Conservation (phyloP, 2,329 filamentous ascomycete species). For the Ophiostoma pallidulum region DNA sequence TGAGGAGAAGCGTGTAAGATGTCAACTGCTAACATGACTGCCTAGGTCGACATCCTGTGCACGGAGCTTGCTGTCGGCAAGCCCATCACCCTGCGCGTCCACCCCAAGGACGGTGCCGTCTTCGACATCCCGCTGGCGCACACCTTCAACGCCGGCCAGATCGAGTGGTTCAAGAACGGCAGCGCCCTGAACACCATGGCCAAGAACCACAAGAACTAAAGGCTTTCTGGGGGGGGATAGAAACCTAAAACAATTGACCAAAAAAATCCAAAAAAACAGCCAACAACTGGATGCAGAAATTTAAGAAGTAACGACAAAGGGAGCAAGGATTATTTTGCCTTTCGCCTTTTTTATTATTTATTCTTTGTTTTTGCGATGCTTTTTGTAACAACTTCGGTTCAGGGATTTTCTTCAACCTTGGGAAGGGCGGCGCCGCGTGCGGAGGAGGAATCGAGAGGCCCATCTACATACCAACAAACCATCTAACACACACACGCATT, state of each 20-base stretch:
- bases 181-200: constrained; percentile 98
- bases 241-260: constrained; percentile 3
- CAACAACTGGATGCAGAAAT: neutral
- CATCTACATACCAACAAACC: constrained; percentile 2
- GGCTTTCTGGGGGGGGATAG: neutral
- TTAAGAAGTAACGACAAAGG: constrained; percentile 2
- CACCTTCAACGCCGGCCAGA: constrained; percentile 96
- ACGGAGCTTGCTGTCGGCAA: constrained; percentile 87
- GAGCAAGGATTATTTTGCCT: neutral
- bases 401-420: neutral
- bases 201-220: constrained; percentile 38
- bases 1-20: too few species aligned
- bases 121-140: constrained; percentile 82
- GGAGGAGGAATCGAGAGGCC: neutral
- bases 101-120: constrained; percentile 74
- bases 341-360: neutral
- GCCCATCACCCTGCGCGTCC: constrained; percentile 83
- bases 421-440: neutral
- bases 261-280: neutral
- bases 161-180: constrained; percentile 99
- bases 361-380: constrained; percentile 1
- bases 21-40: constrained; percentile 18
- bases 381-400: neutral
- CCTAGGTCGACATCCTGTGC: constrained; percentile 66
- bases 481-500: constrained; percentile 2